These are phyloP conservation scores for Cerrena zonata DNA, from an alignment of 1,284 basidiomycete species.

Conservation along the genomic window DNA sequence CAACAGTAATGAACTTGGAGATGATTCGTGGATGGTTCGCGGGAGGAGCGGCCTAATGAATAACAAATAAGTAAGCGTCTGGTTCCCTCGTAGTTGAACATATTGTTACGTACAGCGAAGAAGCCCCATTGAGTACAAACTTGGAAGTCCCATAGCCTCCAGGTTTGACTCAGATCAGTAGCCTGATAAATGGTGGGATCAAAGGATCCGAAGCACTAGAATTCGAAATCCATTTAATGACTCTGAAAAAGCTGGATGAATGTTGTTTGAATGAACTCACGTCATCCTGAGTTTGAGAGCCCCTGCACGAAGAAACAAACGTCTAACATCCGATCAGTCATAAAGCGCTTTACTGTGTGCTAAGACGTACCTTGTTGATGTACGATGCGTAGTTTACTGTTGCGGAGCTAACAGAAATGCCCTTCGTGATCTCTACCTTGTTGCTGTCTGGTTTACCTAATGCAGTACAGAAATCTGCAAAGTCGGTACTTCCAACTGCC, in stretches of 20 bases:
- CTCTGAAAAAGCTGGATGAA: too few species aligned
- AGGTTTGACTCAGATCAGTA: constrained; percentile 61
- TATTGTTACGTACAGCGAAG: constrained; percentile 61
- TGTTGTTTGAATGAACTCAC: too few species aligned
- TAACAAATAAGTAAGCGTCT: not conserved
- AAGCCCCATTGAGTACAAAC: constrained; percentile 91
- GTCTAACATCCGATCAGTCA: constrained; percentile 33
- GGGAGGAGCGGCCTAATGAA: constrained; percentile 48
- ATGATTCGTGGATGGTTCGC: constrained; percentile 57
- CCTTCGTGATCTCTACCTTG: constrained; percentile 11
- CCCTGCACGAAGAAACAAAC: constrained; percentile 51
- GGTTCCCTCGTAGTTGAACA: too few species aligned
- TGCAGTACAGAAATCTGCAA: constrained; percentile 65
- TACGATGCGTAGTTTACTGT: constrained; percentile 72
- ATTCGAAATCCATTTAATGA: too few species aligned
- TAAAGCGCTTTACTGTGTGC: not conserved
- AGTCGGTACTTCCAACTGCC: constrained; percentile 46
- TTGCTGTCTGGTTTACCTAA: constrained; percentile 38
- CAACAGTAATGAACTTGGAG: constrained; percentile 66
- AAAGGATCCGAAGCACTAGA: constrained; percentile 82
- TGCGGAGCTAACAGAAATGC: constrained; percentile 39
- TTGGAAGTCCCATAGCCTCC: constrained; percentile 86
- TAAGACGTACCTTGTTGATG: constrained; percentile 51
- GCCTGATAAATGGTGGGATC: constrained; percentile 60
- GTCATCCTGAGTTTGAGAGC: constrained; percentile 50